Evolutionary conservation across 768 basidiomycete genomes (phyloP).

Genomic region (Trametes cinnabarina): DNA sequence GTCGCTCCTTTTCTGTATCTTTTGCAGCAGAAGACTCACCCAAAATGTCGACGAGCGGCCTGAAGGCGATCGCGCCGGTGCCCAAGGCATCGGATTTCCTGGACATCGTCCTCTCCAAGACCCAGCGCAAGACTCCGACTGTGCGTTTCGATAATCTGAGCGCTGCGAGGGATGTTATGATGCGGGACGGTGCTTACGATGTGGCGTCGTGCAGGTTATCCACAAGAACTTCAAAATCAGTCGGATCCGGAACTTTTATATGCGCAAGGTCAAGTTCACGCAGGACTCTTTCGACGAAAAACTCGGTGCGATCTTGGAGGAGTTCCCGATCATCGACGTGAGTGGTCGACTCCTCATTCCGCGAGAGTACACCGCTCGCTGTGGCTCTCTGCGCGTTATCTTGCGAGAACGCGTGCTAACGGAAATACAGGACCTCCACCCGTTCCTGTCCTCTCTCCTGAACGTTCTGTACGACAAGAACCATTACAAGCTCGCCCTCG

Average conservation of each 20-base stretch:
- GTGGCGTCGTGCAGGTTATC: constrained; percentile 64
- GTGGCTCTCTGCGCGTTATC: no score
- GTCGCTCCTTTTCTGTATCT: neutral
- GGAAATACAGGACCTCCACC: constrained; percentile 76
- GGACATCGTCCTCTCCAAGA: constrained; percentile 91
- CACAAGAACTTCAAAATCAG: constrained; percentile 99
- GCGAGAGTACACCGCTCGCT: no score
- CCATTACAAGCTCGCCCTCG: constrained; percentile 97
- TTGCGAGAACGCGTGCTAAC: neutral
- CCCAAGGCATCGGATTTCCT: constrained; percentile 93
- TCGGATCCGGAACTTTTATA: constrained; percentile 95
- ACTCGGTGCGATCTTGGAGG: constrained; percentile 85
- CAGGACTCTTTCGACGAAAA: constrained; percentile 97
- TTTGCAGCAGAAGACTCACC: neutral
- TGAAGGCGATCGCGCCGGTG: constrained; percentile 98
- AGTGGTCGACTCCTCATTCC: constrained; percentile 39
- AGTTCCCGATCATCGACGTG: constrained; percentile 97
- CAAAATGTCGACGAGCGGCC: constrained; percentile 77
- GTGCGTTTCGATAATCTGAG: constrained; percentile 38
- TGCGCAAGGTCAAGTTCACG: constrained; percentile 99
- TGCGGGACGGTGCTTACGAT: neutral
- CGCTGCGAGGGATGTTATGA: no score
- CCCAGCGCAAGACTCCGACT: constrained; percentile 96
- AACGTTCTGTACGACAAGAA: constrained; percentile 99
- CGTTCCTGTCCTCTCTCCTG: constrained; percentile 92